These are phyloP conservation scores for Ustilago lituana DNA, from an alignment of 1,284 basidiomycete genomes.

Conservation along the genomic window DNA sequence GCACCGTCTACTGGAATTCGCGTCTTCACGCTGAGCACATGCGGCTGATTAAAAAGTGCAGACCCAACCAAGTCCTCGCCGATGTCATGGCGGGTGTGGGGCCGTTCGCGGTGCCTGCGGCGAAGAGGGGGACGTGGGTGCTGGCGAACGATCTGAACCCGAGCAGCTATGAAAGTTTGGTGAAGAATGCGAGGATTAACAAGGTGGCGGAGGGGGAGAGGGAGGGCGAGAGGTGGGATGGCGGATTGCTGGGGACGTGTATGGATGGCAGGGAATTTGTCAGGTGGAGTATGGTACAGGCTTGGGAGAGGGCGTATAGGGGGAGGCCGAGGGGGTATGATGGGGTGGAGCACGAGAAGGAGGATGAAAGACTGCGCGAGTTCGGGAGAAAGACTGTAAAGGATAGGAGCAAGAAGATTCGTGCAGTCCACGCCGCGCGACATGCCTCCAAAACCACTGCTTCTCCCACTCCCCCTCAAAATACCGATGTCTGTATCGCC, in stretches of 20 bases:
- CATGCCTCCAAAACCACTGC: neutral
- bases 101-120: constrained; percentile 93
- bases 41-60: constrained; percentile 79
- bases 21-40: constrained; percentile 90
- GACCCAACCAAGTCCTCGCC: constrained; percentile 75
- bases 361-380: constrained; percentile 24
- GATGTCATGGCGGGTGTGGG: constrained; percentile 98
- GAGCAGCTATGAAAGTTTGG: constrained; percentile 80
- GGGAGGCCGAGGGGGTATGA: constrained; percentile 34
- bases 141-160: constrained; percentile 96
- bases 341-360: constrained; percentile 8
- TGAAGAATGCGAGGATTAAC: constrained; percentile 49
- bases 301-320: constrained; percentile 48
- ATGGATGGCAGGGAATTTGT: constrained; percentile 60
- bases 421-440: constrained; percentile 11
- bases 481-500: neutral
- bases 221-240: constrained; percentile 16
- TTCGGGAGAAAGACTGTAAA: constrained; percentile 23
- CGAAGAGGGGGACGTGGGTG: constrained; percentile 79
- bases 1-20: constrained; percentile 97
- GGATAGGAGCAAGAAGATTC: constrained; percentile 10
- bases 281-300: constrained; percentile 22
- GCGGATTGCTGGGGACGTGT: constrained; percentile 35
- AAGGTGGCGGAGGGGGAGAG: constrained; percentile 33
- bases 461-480: no score